Evolutionary conservation across 2,329 filamentous ascomycete species (phyloP).

Genomic region (Scytalidium lignicola): DNA sequence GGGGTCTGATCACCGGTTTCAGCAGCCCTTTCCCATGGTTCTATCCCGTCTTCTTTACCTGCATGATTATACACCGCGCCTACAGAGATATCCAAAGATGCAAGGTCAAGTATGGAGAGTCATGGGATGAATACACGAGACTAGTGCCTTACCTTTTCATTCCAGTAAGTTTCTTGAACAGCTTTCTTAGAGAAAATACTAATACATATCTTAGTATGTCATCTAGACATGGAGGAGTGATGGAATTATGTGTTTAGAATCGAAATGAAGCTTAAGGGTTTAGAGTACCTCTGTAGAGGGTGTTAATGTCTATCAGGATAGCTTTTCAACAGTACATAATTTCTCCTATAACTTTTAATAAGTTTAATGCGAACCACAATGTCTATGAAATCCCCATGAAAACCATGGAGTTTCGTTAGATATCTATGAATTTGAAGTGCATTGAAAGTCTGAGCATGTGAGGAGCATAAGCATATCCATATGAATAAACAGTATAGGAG

Average conservation of each 20-base stretch:
- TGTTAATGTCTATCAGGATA: not conserved
- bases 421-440: no score
- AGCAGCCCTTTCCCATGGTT: slow-evolving; percentile 83
- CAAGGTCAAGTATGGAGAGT: slow-evolving; percentile 72
- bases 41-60: slow-evolving; percentile 74
- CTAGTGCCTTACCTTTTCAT: slow-evolving; percentile 81
- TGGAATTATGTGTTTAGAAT: not conserved
- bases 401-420: no score
- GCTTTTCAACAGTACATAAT: not conserved
- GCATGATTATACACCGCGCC: slow-evolving; percentile 77
- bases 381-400: no score
- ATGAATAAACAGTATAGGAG: no score
- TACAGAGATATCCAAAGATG: slow-evolving; percentile 71
- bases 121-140: slow-evolving; percentile 76
- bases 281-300: not conserved
- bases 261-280: not conserved
- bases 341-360: not conserved
- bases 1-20: slow-evolving; percentile 80
- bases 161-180: slow-evolving; percentile 48
- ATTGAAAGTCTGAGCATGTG: no score
- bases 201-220: slow-evolving; percentile 7
- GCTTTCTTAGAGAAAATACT: not conserved
- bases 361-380: not conserved
- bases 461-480: no score
- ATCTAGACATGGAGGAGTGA: not conserved